Evolutionary conservation across 2,329 filamentous ascomycete species (phyloP).

Genomic region (Penicillium sp.): DNA sequence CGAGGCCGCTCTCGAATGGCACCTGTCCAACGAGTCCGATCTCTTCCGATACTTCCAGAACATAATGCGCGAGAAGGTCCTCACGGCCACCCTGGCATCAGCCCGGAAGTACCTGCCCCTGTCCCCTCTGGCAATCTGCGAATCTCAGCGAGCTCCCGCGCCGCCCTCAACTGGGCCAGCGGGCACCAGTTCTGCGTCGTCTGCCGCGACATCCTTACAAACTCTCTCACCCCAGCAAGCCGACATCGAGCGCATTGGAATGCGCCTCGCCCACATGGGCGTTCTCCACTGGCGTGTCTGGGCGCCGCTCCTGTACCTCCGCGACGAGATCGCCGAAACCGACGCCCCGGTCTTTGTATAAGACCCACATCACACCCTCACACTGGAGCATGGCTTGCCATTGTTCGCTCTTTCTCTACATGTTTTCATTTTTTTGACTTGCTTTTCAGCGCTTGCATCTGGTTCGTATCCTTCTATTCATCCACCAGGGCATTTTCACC

Average conservation of each 20-base stretch:
- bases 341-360: constrained; percentile 17
- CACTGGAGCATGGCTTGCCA: background rate
- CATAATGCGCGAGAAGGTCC: constrained; percentile 34
- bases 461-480: background rate
- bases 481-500: constrained; percentile 2
- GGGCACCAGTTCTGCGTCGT: constrained; percentile 5
- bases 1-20: constrained; percentile 35
- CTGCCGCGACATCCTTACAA: constrained; percentile 4
- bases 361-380: background rate
- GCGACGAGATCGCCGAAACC: constrained; percentile 25
- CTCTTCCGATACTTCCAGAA: constrained; percentile 36
- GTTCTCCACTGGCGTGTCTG: constrained; percentile 89
- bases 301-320: constrained; percentile 67
- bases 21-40: constrained; percentile 34
- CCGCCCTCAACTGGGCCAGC: constrained; percentile 13
- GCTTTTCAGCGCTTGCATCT: constrained; percentile 21
- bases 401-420: background rate
- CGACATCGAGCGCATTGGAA: constrained; percentile 57
- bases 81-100: constrained; percentile 30
- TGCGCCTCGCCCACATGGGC: constrained; percentile 75
- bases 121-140: constrained; percentile 45
- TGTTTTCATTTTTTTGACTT: constrained; percentile 6
- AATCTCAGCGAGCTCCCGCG: constrained; percentile 38
- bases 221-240: constrained; percentile 27
- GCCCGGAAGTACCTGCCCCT: constrained; percentile 41